Evolutionary conservation across 2,329 filamentous ascomycete genomes (phyloP), one percentile per base, ranked within the genome.

Genomic region (Nigrospora oryzae): DNA sequence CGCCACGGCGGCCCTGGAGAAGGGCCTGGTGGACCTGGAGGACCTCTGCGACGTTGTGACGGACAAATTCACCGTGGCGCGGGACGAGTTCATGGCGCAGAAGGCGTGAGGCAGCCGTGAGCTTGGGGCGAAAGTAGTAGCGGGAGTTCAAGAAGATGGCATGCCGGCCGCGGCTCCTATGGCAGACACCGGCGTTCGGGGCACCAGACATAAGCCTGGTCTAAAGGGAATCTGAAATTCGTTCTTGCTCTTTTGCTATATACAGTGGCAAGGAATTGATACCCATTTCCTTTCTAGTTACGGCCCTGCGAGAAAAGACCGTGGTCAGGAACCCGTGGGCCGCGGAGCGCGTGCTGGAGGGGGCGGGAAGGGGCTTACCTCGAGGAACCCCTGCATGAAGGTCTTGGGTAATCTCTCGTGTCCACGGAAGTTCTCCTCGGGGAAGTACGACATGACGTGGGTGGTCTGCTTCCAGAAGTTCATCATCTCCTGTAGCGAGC

Each of bases 401-500:
- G 80, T 93, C 58, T 81, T 81, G 35, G 91, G 91, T 68, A 96
- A 70, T 63, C 80, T 81, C 56, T 88, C 65, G 74, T 85, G 65
- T 81, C 88, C 74, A 81, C 88, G 70, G 63, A 79, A 79, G 66
- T 76, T 79, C 67, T 97, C 90, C 57, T 83, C 77, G 63, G 90
- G 83, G 77, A 97, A 98, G 70, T 95, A 98, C 59, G 93, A 89
- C 79, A 98, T 89, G 56, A 98, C 79, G 66, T 98, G 93, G 52
- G 86, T 86, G 50, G 90, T 77, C 70, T 98, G 93, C 71, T 96
- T 95, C 93, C 93, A 98, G 77, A 86, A 98, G 73, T 98, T 98
- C 75, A 98, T 81, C 44, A 87, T 98, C 77, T 98, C 93, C 90
- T 96, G 36, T 28, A 28, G 5, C 23, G 23, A 28, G 23, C 23